phyloP scores from a whole-genome alignment of 331 rosid genomes.

The Erythrophleum ivorense region DNA sequence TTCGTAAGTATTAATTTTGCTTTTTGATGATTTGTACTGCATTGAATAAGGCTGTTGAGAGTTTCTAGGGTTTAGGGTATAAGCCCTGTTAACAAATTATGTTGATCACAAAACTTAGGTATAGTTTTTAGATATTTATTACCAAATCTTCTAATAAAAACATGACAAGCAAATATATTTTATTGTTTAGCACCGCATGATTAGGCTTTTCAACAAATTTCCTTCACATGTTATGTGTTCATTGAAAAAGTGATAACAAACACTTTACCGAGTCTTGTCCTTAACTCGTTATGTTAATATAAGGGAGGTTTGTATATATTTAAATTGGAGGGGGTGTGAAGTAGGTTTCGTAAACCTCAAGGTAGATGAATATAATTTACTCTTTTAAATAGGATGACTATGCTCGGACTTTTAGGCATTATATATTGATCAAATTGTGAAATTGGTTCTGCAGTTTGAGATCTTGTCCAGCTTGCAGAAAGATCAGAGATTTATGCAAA shows the following conservation, averaged over 20 bases:
- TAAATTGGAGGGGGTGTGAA: background rate
- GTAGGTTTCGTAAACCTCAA: background rate
- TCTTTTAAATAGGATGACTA: background rate
- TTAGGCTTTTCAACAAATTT: background rate
- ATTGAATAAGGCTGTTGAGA: background rate
- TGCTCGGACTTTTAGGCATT: slow-evolving; percentile 23
- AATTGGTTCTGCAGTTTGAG: slow-evolving; percentile 80
- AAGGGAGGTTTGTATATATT: background rate
- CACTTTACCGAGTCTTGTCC: background rate
- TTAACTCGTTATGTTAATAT: background rate
- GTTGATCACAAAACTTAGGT: background rate
- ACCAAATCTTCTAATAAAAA: background rate
- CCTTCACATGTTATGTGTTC: background rate
- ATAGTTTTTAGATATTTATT: background rate
- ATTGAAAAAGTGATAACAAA: too few species aligned
- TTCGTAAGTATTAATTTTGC: background rate
- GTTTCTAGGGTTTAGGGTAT: background rate
- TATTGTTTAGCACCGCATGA: background rate
- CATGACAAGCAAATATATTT: background rate
- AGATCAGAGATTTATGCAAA: slow-evolving; percentile 70
- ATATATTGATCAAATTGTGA: slow-evolving; percentile 34
- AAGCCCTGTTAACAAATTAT: background rate
- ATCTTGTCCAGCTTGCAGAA: slow-evolving; percentile 77
- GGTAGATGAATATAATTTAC: background rate
- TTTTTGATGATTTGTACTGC: background rate